Evolutionary conservation across 2,329 filamentous ascomycete species (phyloP), one percentile per base, ranked within the genome.

Genomic region (Claviceps sp.): DNA sequence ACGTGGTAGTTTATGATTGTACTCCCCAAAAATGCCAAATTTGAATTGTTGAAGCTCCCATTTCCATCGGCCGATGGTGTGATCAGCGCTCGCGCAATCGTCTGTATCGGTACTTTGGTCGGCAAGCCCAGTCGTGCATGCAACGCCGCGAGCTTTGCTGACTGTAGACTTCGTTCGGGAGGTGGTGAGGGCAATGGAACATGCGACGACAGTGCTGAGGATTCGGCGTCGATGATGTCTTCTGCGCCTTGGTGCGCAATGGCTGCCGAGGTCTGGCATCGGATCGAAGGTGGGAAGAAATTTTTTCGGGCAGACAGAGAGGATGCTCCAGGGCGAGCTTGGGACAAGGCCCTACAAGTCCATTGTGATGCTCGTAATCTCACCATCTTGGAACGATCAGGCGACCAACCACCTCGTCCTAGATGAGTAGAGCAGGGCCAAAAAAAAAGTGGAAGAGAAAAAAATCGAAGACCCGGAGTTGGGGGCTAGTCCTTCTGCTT

Each of bases 91-190:
- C 91, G 82, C 55, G 88, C 90, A 58, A 98, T 80, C 5, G 87
- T 91, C 72, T 93, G 78, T 55, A 95, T 71, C 39, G 93, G 91
- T 56, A 97, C 78, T 69, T 85, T 87, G 56, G 80, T 77, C 24
- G 90, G 84, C 52, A 98, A 81, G 42, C 82, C 81, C 56, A 98
- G 80, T 68, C 93, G 87, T 61, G 90, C 88, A 68, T 96, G 90
- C 46, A 98, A 81, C 58, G 93, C 90, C 57, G 89, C 83, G 60
- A 98, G 85, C 73, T 96, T 97, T 56, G 89, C 84, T 47, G 91
- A 97, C 58, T 74, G 68, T 55, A 75, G 70, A 44, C 89, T 85
- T 58, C 76, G 76, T 61, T 78, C 72, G 58, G 82, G 81, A 51
- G 78, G 78, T 58, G 89, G 88, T 62, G 88, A 91, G 50, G 87